phyloP scores from a whole-genome alignment of 1,284 basidiomycete genomes.

The Ustilago hordei region DNA sequence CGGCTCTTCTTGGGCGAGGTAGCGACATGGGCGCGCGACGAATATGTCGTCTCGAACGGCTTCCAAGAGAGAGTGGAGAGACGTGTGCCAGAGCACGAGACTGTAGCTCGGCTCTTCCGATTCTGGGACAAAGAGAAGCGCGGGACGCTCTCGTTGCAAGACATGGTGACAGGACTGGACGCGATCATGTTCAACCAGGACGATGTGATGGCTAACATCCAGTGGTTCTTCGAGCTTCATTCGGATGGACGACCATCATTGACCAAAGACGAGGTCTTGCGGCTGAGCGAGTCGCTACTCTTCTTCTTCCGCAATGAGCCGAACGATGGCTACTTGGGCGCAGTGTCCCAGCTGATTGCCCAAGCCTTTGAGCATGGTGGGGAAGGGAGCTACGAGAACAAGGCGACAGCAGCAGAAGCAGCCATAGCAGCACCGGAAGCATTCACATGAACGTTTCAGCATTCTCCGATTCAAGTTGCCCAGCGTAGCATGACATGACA shows the following conservation, averaged over 20 bases:
- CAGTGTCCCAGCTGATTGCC: slow-evolving; percentile 65
- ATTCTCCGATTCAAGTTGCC: neutral
- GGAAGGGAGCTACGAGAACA: slow-evolving; percentile 49
- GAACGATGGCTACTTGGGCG: slow-evolving; percentile 90
- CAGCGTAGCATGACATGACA: slow-evolving; percentile 16
- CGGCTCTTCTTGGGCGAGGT: slow-evolving; percentile 90
- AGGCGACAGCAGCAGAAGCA: slow-evolving; percentile 16
- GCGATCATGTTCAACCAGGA: slow-evolving; percentile 80
- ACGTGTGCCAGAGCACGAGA: slow-evolving; percentile 64
- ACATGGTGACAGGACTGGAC: slow-evolving; percentile 88
- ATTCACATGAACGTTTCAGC: slow-evolving; percentile 4
- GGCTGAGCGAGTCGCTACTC: slow-evolving; percentile 89
- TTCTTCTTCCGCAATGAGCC: slow-evolving; percentile 92
- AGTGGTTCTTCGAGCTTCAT: slow-evolving; percentile 93
- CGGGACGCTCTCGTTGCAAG: slow-evolving; percentile 72
- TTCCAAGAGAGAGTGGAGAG: slow-evolving; percentile 68
- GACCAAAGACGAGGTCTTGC: slow-evolving; percentile 93
- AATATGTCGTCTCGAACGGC: slow-evolving; percentile 79
- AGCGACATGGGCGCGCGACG: slow-evolving; percentile 94
- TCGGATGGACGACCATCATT: slow-evolving; percentile 94
- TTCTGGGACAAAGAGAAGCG: slow-evolving; percentile 65
- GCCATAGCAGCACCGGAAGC: slow-evolving; percentile 3
- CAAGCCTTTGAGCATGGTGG: slow-evolving; percentile 62
- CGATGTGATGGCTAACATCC: slow-evolving; percentile 96
- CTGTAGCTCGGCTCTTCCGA: slow-evolving; percentile 58